phyloP scores from a whole-genome alignment of 192 early-diverging fungal genomes.

The Entophlyctis luteolus region DNA sequence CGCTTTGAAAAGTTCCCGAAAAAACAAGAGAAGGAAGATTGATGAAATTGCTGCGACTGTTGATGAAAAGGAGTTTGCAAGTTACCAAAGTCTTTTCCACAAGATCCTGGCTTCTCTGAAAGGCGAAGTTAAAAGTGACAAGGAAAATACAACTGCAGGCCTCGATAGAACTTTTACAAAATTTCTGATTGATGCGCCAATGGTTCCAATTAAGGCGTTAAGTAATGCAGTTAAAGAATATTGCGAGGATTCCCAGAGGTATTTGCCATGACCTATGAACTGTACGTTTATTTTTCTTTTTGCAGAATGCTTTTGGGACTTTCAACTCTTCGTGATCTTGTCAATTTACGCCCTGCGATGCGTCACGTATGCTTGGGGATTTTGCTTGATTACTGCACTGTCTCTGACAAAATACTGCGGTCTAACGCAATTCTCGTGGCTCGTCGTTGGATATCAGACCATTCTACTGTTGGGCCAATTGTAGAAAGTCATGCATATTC shows the following conservation, averaged over 20 bases:
- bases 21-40: not conserved
- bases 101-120: slow-evolving; percentile 26
- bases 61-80: not conserved
- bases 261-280: slow-evolving; percentile 1
- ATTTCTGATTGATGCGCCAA: slow-evolving; percentile 74
- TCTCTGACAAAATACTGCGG: slow-evolving; percentile 47
- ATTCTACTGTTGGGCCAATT: slow-evolving; percentile 33
- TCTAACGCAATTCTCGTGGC: slow-evolving; percentile 57
- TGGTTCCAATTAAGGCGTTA: slow-evolving; percentile 58
- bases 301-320: slow-evolving; percentile 55
- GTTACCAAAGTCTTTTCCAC: slow-evolving; percentile 30
- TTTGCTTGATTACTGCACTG: slow-evolving; percentile 51
- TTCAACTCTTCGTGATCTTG: slow-evolving; percentile 58
- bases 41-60: not conserved
- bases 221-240: slow-evolving; percentile 55
- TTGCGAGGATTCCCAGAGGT: slow-evolving; percentile 62
- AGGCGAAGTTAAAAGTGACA: slow-evolving; percentile 24
- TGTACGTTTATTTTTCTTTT: not conserved
- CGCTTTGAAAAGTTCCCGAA: slow-evolving; percentile 13
- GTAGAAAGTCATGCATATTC: slow-evolving; percentile 48
- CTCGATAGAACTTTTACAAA: slow-evolving; percentile 70
- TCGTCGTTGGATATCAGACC: slow-evolving; percentile 56
- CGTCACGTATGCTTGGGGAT: slow-evolving; percentile 50
- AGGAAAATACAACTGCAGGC: slow-evolving; percentile 59
- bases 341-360: slow-evolving; percentile 53